Evolutionary conservation across 2,329 filamentous ascomycete genomes (phyloP).

Genomic region (Colletotrichum sp.): DNA sequence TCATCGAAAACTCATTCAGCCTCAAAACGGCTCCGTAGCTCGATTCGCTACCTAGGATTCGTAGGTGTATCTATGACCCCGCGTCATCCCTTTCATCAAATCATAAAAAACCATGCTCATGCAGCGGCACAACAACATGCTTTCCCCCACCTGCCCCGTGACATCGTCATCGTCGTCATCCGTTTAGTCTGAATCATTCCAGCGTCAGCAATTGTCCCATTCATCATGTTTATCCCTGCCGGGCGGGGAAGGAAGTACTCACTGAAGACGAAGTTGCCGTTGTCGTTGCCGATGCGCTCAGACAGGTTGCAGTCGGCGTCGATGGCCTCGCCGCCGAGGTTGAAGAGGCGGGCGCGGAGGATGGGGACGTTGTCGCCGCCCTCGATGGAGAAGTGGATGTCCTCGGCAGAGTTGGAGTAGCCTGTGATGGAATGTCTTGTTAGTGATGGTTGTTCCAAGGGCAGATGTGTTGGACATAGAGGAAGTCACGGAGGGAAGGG

Average conservation of each 20-base stretch:
- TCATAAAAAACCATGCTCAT: background rate
- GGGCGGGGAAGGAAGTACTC: background rate
- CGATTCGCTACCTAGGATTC: slow-evolving; percentile 10
- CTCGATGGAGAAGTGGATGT: slow-evolving; percentile 55
- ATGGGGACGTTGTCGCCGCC: slow-evolving; percentile 54
- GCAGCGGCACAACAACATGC: background rate
- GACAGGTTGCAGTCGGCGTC: slow-evolving; percentile 58
- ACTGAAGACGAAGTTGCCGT: slow-evolving; percentile 48
- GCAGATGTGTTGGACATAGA: background rate
- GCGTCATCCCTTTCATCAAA: background rate
- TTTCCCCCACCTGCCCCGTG: background rate
- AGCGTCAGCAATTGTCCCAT: background rate
- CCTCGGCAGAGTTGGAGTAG: slow-evolving; percentile 51
- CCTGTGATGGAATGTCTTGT: slow-evolving; percentile 23
- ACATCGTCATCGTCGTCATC: background rate
- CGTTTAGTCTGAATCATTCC: background rate
- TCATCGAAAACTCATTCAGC: background rate
- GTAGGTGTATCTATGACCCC: background rate
- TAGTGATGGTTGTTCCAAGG: background rate
- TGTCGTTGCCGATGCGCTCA: slow-evolving; percentile 58
- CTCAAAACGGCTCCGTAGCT: background rate
- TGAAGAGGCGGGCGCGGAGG: slow-evolving; percentile 54
- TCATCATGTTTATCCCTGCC: too few relatives aligned
- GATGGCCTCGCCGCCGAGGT: slow-evolving; percentile 44
- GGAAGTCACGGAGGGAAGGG: background rate